Base-by-base conservation (phyloP, 768 basidiomycete genomes). In the Pleurotus tuoliensis region DNA sequence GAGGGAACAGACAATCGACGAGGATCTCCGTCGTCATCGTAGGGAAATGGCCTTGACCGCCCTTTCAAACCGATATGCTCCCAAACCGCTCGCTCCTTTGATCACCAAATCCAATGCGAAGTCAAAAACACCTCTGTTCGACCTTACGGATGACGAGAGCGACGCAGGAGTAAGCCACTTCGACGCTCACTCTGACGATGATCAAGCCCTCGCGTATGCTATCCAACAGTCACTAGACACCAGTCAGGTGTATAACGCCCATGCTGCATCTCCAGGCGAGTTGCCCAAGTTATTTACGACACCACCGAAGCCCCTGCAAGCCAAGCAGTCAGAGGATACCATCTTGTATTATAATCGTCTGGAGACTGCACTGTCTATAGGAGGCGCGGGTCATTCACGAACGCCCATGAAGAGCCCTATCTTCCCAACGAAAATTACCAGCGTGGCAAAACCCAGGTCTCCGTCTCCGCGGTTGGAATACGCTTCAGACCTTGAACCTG, bases 341-440 rank as follows among this genome's bases (percentile, higher is more conserved):
- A 37, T 38, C 4, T 77, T 77, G 20, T 70, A 77, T 30, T 77
- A 79, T 2, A 84, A 77, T 18, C 76, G 84, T 16, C 69, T 90
- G n/a, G 84, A 85, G 62, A 87, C 86, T 1, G 84, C 80, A 1
- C 68, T 90, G 25, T 78, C 87, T 8, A 82, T 90, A 43, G 89
- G 82, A 15, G 84, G 84, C 52, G 77, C 86, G 6, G 76, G 77
- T 4, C 74, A 76, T 12, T 67, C 69, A 22, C 68, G 30, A 12
- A 55, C 43, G 11, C 60, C 1, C 59, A 60, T 6, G 56, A 61
- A 13, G 56, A 55, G 18, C 46, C 53, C 54, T 27, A 20, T 47
- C 49, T 38, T 22, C 11, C 25, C 20, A 34, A 44, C 47, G 9
- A 38, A 9, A 13, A 22, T 7, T 3, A 20, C 20, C 20, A 11